phyloP scores from a whole-genome alignment of 2,329 filamentous ascomycete genomes.

The Trichoderma afroharzianum region DNA sequence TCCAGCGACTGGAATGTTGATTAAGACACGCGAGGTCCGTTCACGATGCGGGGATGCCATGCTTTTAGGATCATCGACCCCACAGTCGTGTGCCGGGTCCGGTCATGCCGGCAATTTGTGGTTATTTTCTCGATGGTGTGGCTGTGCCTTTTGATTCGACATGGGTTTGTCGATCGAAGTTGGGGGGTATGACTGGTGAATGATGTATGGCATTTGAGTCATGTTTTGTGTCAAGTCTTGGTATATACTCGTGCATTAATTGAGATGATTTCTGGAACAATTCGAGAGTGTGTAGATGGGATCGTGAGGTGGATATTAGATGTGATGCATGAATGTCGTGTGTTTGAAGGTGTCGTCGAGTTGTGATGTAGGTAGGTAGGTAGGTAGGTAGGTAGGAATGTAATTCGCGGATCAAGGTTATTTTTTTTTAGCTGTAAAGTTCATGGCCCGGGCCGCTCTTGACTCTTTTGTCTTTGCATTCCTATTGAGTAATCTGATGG shows the following conservation, averaged over 20 bases:
- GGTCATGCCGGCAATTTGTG: not conserved
- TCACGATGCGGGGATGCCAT: not conserved
- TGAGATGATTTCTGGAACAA: not conserved
- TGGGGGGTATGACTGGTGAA: not conserved
- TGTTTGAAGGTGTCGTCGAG: not conserved
- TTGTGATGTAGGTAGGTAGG: no score
- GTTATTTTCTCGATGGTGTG: not conserved
- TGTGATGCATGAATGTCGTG: not conserved
- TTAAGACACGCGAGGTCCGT: not conserved
- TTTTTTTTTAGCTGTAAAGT: not conserved
- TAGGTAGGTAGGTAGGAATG: not conserved
- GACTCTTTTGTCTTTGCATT: not conserved
- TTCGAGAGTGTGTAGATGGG: not conserved
- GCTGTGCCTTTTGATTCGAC: not conserved
- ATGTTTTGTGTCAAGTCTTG: no score
- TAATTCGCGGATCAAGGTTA: not conserved
- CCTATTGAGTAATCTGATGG: not conserved
- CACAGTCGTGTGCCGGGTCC: not conserved
- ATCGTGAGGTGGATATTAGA: not conserved
- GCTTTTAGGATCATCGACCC: not conserved
- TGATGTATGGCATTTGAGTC: not conserved
- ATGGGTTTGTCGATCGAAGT: not conserved
- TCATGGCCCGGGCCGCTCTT: not conserved
- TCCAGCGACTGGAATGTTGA: not conserved
- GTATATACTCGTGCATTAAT: not conserved